Evolutionary conservation across 257 asterid species (phyloP).

Genomic region (Echium plantagineum): DNA sequence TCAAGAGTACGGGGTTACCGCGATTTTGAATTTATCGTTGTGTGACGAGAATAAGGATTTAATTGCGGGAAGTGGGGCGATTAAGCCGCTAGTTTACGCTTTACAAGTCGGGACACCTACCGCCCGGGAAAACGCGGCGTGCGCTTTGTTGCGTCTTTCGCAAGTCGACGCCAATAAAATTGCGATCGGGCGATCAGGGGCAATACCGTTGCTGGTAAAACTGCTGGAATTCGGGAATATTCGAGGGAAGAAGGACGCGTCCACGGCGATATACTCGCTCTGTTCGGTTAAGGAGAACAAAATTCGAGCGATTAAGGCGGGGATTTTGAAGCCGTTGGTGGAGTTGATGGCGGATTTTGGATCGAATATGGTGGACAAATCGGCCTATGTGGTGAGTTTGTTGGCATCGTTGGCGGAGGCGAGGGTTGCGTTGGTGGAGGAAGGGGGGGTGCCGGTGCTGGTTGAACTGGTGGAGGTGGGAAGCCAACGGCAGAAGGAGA

Average conservation of each 20-base stretch:
- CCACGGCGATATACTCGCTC: slow-evolving; percentile 39
- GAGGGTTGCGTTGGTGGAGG: slow-evolving; percentile 74
- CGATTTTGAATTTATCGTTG: slow-evolving; percentile 70
- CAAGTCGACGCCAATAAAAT: slow-evolving; percentile 8
- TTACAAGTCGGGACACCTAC: slow-evolving; percentile 6
- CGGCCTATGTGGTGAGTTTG: slow-evolving; percentile 63
- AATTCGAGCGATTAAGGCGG: slow-evolving; percentile 65
- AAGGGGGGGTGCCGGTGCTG: slow-evolving; percentile 92
- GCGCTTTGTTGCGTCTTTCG: slow-evolving; percentile 8
- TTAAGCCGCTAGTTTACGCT: slow-evolving; percentile 4
- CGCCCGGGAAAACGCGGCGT: slow-evolving; percentile 10
- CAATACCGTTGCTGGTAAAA: slow-evolving; percentile 12
- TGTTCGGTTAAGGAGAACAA: slow-evolving; percentile 88
- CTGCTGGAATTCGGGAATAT: slow-evolving; percentile 10
- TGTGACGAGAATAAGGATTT: slow-evolving; percentile 19
- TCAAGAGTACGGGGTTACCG: slow-evolving; percentile 87
- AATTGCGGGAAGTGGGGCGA: slow-evolving; percentile 7
- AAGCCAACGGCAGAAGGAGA: slow-evolving; percentile 87
- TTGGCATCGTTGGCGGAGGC: slow-evolving; percentile 62
- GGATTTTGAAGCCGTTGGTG: slow-evolving; percentile 80
- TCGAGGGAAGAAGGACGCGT: slow-evolving; percentile 15
- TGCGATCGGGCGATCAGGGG: slow-evolving; percentile 11
- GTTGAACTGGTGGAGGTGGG: slow-evolving; percentile 94
- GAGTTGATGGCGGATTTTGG: slow-evolving; percentile 90
- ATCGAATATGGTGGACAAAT: slow-evolving; percentile 89